These are phyloP conservation scores for Mycena belliarum DNA, from an alignment of 768 basidiomycete genomes.

Conservation along the genomic window DNA sequence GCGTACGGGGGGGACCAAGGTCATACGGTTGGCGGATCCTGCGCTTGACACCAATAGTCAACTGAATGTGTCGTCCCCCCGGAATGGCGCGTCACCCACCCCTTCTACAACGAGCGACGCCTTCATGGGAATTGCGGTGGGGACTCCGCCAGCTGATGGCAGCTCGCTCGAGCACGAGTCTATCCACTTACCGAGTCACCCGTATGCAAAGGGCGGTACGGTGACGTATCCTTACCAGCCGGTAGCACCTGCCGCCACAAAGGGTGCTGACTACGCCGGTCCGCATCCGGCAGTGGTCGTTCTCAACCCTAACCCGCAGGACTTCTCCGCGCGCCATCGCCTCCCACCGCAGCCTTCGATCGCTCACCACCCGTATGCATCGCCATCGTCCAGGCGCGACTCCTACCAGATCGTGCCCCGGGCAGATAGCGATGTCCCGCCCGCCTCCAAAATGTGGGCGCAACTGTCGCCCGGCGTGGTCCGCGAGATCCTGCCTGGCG, in stretches of 20 bases:
- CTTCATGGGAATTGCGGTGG: constrained; percentile 37
- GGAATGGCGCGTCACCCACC: constrained; percentile 27
- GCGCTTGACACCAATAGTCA: constrained; percentile 29
- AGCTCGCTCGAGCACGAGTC: constrained; percentile 27
- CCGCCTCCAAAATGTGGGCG: constrained; percentile 54
- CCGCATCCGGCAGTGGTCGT: constrained; percentile 31
- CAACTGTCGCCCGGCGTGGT: constrained; percentile 45
- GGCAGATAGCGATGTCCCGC: constrained; percentile 39
- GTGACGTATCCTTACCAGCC: constrained; percentile 29
- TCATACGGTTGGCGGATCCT: constrained; percentile 46
- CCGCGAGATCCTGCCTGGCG: constrained; percentile 45
- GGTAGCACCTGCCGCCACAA: constrained; percentile 11
- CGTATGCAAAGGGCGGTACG: constrained; percentile 51
- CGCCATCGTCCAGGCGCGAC: constrained; percentile 31
- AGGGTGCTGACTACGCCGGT: constrained; percentile 36
- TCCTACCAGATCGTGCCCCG: constrained; percentile 37
- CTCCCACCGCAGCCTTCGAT: constrained; percentile 36
- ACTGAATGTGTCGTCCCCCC: constrained; percentile 8
- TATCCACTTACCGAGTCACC: constrained; percentile 43
- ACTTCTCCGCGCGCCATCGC: constrained; percentile 35
- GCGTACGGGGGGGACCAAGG: constrained; percentile 38
- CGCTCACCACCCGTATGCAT: constrained; percentile 47
- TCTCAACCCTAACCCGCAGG: constrained; percentile 21
- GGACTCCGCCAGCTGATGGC: constrained; percentile 33
- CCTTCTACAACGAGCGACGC: constrained; percentile 31